Base-by-base conservation (phyloP, 140 eudicot genomes). In the Cichorium intybus region DNA sequence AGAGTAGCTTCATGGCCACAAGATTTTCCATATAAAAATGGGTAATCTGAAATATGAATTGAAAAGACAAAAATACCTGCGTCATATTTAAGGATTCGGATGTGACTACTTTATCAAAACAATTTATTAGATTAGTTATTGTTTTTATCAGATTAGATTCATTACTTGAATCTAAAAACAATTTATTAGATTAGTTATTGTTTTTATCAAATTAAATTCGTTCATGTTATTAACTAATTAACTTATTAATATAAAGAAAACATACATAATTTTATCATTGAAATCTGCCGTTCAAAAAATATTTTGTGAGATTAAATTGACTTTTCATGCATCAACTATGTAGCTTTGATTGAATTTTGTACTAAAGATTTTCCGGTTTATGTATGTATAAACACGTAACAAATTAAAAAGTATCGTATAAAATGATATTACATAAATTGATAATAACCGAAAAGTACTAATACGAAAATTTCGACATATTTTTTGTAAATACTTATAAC, bases 1-100 rank as follows among this genome's bases (percentile, higher is more conserved):
- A 28, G 71, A 10, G 58, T 54, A n/a, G 31, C 50, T 68, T 78
- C 24, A 24, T 56, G 39, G 18, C 64, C 67, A 72, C 75, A 62
- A 57, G 54, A 58, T 48, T 56, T 33, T 58, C 9, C 16, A 57
- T 24, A 74, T 20, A 24, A 45, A 56, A 24, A 17, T 17, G 55
- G 52, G n/a, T 74, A 6, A n/a, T 34, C 18, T 56, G 29, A 24
- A 33, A 66, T 65, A 16, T 4, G 27, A 26, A 6, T 48, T 33
- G 16, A 35, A 26, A 58, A 49, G 62, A 51, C 70, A 6, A 41
- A 15, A 28, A 59, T 12, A 11, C 70, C 65, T 59, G 60, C 41
- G 17, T 29, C 9, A 35, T 58, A 4, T 16, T 3, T 43, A 23
- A 9, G 55, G 15, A 49, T 64, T 37, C n/a, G 11, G 2, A 17